Evolutionary conservation across 768 basidiomycete species (phyloP).

Genomic region (Hypholoma fasciculare): DNA sequence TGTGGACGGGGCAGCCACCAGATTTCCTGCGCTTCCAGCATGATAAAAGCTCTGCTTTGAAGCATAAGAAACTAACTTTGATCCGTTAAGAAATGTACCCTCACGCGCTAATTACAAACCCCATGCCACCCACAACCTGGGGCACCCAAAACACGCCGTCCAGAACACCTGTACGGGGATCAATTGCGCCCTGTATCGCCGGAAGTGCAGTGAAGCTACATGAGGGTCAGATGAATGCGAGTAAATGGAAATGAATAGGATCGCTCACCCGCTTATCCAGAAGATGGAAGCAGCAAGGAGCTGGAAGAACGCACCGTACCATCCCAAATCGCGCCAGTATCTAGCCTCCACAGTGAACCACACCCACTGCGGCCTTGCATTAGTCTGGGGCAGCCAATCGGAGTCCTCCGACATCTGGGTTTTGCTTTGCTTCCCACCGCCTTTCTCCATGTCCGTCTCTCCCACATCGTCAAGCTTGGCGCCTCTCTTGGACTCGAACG

Average conservation of each 20-base stretch:
- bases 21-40: slow-evolving; percentile 53
- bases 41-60: slow-evolving; percentile 35
- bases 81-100: neutral
- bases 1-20: slow-evolving; percentile 51
- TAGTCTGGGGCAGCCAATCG: neutral
- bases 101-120: slow-evolving; percentile 54
- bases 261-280: slow-evolving; percentile 50
- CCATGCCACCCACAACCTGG: slow-evolving; percentile 60
- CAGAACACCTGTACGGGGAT: slow-evolving; percentile 25
- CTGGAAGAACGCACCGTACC: slow-evolving; percentile 50
- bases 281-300: slow-evolving; percentile 58
- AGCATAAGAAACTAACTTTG: neutral
- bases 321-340: slow-evolving; percentile 46
- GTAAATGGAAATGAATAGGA: neutral
- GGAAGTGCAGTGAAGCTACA: slow-evolving; percentile 36
- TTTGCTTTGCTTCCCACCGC: no score
- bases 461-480: neutral
- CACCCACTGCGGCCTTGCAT: slow-evolving; percentile 23
- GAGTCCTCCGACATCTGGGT: neutral
- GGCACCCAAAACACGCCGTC: slow-evolving; percentile 63
- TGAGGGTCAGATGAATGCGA: slow-evolving; percentile 6
- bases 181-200: slow-evolving; percentile 31
- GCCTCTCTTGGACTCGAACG: slow-evolving; percentile 6
- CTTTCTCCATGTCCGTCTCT: neutral
- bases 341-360: slow-evolving; percentile 38